Percentiles rank a stretch among this genome's conserved stretches.
phyloP scores from a whole-genome alignment of 371 early-diverging fungal genomes.

The Parasitella parasitica region DNA sequence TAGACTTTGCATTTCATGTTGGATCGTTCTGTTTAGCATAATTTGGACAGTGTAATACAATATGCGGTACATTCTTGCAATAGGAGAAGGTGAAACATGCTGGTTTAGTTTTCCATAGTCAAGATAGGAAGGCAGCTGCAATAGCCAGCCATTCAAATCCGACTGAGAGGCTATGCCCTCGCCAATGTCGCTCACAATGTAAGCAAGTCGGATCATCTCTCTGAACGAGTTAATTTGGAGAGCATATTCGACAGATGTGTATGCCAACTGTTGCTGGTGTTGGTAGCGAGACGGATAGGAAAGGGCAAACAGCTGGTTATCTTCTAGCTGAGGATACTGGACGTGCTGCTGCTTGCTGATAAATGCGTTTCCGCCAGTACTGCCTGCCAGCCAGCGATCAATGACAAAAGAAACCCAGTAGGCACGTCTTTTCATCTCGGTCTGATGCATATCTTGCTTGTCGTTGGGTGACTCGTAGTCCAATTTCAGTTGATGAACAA shows the following conservation, averaged over 20 bases:
- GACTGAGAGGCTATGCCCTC: background rate
- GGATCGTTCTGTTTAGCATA: conserved; percentile 15
- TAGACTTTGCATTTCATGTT: background rate
- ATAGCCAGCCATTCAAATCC: conserved; percentile 38
- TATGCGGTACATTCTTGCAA: conserved; percentile 38
- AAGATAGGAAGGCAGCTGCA: conserved; percentile 40
- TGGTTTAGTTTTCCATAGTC: conserved; percentile 26
- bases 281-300: background rate
- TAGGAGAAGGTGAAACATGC: conserved; percentile 27
- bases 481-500: conserved; percentile 5
- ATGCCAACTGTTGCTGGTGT: background rate
- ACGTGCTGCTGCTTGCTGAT: conserved; percentile 15
- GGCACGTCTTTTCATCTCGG: conserved; percentile 41
- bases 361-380: conserved; percentile 17
- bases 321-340: conserved; percentile 42
- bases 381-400: conserved; percentile 38
- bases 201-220: conserved; percentile 39
- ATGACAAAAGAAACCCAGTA: conserved; percentile 43
- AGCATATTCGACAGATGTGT: conserved; percentile 16
- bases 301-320: conserved; percentile 30
- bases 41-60: conserved; percentile 49
- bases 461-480: conserved; percentile 8
- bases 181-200: conserved; percentile 25
- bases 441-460: conserved; percentile 11
- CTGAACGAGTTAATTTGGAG: conserved; percentile 35